A percentile compares a stretch with the other conserved stretches of the same genome.
Conservation (phyloP, 495 filamentous ascomycete species). For the Podospora bellae-mahoneyi region DNA sequence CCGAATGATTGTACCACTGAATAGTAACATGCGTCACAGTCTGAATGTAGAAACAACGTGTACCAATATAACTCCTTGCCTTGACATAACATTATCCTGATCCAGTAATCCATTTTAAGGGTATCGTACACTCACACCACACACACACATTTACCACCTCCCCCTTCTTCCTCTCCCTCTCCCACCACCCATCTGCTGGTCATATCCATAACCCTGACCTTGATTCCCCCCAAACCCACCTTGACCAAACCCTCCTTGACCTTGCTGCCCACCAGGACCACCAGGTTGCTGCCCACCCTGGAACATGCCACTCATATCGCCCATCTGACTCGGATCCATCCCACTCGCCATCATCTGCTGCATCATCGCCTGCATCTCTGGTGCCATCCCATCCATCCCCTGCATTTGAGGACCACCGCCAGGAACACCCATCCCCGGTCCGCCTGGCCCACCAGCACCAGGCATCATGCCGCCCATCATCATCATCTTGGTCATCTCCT, state of each 20-base stretch:
- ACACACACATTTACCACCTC: constrained; percentile 26
- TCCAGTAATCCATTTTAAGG: neutral
- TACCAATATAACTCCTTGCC: no score
- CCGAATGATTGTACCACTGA: no score
- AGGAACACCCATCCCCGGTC: neutral
- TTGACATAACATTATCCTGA: neutral
- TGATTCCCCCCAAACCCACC: constrained; percentile 50
- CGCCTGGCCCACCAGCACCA: constrained; percentile 29
- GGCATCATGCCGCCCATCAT: constrained; percentile 66
- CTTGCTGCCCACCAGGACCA: constrained; percentile 43
- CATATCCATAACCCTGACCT: constrained; percentile 48
- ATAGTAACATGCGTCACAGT: no score
- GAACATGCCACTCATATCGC: constrained; percentile 49
- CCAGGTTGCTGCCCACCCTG: constrained; percentile 36
- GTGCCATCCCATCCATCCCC: constrained; percentile 63
- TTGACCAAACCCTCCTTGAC: constrained; percentile 38
- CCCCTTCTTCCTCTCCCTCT: constrained; percentile 42
- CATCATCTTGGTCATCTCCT: constrained; percentile 89
- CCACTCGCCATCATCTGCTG: constrained; percentile 76
- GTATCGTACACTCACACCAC: neutral
- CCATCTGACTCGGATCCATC: constrained; percentile 77
- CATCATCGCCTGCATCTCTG: constrained; percentile 81
- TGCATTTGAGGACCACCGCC: constrained; percentile 10
- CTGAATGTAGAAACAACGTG: no score
- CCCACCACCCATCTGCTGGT: constrained; percentile 53